Evolutionary conservation across 352 stramenopile species (phyloP), one percentile per base, ranked within the genome.

Genomic region (Globisporangium iwayamae): DNA sequence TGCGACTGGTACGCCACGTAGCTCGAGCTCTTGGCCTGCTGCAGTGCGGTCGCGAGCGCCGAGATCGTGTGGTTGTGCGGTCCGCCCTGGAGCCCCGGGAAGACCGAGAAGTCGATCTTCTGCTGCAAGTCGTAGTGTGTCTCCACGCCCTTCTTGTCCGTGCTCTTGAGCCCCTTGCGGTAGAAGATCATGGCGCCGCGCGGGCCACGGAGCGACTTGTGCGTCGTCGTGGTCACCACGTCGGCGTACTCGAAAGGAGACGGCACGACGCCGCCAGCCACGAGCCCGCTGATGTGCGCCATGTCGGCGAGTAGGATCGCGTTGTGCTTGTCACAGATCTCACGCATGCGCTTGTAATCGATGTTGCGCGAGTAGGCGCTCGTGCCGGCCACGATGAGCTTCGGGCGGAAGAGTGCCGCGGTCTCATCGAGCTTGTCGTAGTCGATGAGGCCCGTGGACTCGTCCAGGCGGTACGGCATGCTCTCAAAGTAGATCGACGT

Each of bases 111-210:
- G 76, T 99, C 98, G 73, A 99, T 99, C 75, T 98, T 98, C 60
- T 98, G 85, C 77, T 99, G 96, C 30, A 99, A 71, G 79, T 99
- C 96, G 75, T 99, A 99, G 53, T 76, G 62, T 7, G 81, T 75
- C 56, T 87, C 79, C 22, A 98, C 91, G 58, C 96, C 96, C 81
- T 99, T 99, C 80, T 99, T 99, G 67, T 98, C 96, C 0, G 91
- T 83, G 60, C 83, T 90, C 57, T 93, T 83, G 46, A 96, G 73
- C 9, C 89, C 97, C 80, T 99, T 99, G 61, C 97, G 86, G 83
- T 98, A 99, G 74, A 99, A 99, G 79, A 99, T 99, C 97, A 99
- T 99, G 50, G 97, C 98, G 50, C 97, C 98, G 66, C 98, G 91
- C 10, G 98, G 98, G 39, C 98, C 98, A 64, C 98, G 89, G 28